Evolutionary conservation across 2,329 filamentous ascomycete species (phyloP), one percentile per base, ranked within the genome.

Genomic region (Colletotrichum godetiae): DNA sequence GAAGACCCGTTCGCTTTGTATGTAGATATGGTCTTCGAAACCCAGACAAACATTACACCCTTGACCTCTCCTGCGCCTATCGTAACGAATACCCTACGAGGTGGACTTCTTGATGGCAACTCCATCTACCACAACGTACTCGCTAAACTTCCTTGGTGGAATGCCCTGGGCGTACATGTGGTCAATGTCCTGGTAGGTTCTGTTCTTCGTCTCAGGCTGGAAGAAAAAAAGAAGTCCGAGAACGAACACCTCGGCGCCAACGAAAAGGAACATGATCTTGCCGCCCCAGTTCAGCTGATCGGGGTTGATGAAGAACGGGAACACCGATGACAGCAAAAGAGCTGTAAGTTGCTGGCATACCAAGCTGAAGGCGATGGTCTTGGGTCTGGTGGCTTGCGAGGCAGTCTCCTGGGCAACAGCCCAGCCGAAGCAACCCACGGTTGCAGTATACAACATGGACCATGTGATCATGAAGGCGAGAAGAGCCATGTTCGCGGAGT

Each of bases 131-230:
- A 49, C 42, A 22, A 49, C 42, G 42, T 49, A 49, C 4, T 49
- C 42, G 42, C 42, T 49, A 5, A 49, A 49, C 42, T 49, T 49
- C 8, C 42, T 49, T 22, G 42, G 15, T 7, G 42, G 42, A 19
- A 49, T 11, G 3, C 74, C 72, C 22, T 77, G 62, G 0, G 77
- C 75, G 60, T 80, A 80, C 55, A 80, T 37, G 27, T 73, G 75
- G 24, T 83, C 81, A 24, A 82, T 81, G 4, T 83, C 81, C 10
- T 79, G 75, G 15, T 82, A 80, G 1, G 79, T 82, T 27, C 81
- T 77, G 76, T 83, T 82, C 79, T 83, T 83, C 0, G 81, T 83
- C 78, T 82, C 81, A 4, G 81, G 81, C 72, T 83, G 81, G 69
- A 82, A 78, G 75, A 80, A 81, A 35, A 78, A 82, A 3, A 82